Conservation (phyloP, 2,329 filamentous ascomycete species). For the Beauveria sp. region DNA sequence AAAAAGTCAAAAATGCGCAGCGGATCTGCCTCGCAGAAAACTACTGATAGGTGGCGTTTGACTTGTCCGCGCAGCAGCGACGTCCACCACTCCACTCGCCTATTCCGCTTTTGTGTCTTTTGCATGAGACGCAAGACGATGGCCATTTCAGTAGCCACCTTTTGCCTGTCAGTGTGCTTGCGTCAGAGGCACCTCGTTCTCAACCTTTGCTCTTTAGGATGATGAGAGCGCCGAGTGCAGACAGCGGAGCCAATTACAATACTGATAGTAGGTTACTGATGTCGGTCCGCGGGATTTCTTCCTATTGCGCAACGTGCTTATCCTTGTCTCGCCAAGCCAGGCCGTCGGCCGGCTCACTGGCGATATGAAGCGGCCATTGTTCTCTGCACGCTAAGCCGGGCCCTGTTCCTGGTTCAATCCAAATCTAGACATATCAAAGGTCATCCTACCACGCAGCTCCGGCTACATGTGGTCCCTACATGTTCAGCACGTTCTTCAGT, state of each 20-base stretch:
- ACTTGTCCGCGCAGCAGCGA: conserved; percentile 1
- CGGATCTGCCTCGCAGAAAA: background rate
- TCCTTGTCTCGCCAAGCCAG: background rate
- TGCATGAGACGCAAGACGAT: background rate
- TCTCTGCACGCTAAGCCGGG: background rate
- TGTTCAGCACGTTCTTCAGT: background rate
- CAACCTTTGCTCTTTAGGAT: background rate
- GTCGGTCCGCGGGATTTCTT: background rate
- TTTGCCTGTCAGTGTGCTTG: no score
- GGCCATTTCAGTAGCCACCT: background rate
- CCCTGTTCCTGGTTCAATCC: background rate
- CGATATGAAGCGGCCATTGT: background rate
- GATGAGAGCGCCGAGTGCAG: background rate
- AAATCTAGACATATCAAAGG: background rate
- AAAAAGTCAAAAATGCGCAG: conserved; percentile 1
- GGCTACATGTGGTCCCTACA: background rate
- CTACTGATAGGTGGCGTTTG: background rate
- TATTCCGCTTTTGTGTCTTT: background rate
- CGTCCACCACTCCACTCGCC: background rate
- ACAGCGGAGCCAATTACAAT: background rate
- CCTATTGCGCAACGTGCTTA: background rate
- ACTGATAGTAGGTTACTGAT: background rate
- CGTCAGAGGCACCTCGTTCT: background rate
- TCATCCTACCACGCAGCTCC: background rate
- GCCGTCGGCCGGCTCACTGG: background rate